phyloP scores from a whole-genome alignment of 768 basidiomycete genomes.

The Termitomyces sp. region DNA sequence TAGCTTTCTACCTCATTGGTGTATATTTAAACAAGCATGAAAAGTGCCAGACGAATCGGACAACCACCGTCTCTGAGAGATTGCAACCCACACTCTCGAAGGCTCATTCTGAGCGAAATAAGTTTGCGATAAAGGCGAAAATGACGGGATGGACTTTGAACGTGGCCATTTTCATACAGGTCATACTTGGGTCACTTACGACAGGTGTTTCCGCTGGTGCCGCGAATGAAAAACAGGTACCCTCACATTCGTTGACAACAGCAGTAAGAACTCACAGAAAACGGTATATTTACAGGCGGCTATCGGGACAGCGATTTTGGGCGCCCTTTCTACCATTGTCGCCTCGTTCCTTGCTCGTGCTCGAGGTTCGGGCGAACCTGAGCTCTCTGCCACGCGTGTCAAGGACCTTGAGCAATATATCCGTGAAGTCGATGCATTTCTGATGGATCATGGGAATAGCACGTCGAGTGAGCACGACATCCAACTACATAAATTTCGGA shows the following conservation, averaged over 20 bases:
- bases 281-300: slow-evolving; percentile 25
- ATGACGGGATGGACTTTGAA: slow-evolving; percentile 35
- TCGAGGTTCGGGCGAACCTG: slow-evolving; percentile 70
- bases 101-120: slow-evolving; percentile 43
- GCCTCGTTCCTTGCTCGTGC: slow-evolving; percentile 72
- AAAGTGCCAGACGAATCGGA: background rate
- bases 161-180: slow-evolving; percentile 59
- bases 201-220: slow-evolving; percentile 57
- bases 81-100: slow-evolving; percentile 49
- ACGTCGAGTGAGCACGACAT: slow-evolving; percentile 32
- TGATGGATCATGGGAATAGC: slow-evolving; percentile 53
- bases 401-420: slow-evolving; percentile 68
- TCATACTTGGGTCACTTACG: slow-evolving; percentile 62
- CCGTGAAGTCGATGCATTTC: slow-evolving; percentile 56
- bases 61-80: slow-evolving; percentile 18
- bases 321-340: slow-evolving; percentile 60
- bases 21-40: background rate
- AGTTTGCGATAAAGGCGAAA: slow-evolving; percentile 43
- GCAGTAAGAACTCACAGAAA: background rate
- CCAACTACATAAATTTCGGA: slow-evolving; percentile 34
- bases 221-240: slow-evolving; percentile 35
- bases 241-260: slow-evolving; percentile 2
- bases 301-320: slow-evolving; percentile 34
- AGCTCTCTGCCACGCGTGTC: slow-evolving; percentile 49
- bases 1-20: background rate